Conservation (phyloP, 441 rosid species). For the Pelargonium cotyledonis region DNA sequence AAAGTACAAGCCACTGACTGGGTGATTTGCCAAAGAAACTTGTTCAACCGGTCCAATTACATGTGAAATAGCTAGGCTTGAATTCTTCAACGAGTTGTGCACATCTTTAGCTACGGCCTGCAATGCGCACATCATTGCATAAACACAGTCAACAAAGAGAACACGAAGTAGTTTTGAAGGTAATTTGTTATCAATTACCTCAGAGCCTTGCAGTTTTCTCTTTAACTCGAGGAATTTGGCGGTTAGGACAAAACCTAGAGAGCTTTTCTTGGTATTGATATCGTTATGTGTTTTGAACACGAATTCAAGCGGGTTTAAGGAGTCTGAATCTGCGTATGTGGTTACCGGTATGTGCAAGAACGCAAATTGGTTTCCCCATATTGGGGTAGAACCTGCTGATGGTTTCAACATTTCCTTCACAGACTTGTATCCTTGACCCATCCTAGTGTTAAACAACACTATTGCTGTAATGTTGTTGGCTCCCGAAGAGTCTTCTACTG, state of each 20-base stretch:
- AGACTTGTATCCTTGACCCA: constrained; percentile 30
- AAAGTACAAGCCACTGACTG: constrained; percentile 39
- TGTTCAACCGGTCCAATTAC: constrained; percentile 38
- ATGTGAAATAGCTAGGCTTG: constrained; percentile 38
- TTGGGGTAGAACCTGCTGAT: constrained; percentile 12
- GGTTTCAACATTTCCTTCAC: constrained; percentile 42
- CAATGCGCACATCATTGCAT: background rate
- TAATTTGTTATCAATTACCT: constrained; percentile 22
- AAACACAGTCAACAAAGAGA: no score
- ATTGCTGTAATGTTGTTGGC: constrained; percentile 26
- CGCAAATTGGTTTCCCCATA: constrained; percentile 44
- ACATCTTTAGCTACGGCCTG: constrained; percentile 32
- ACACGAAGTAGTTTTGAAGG: background rate
- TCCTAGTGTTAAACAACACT: constrained; percentile 40
- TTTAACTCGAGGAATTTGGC: constrained; percentile 26
- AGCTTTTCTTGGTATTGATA: constrained; percentile 29
- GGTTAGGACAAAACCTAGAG: constrained; percentile 27
- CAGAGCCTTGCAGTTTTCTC: constrained; percentile 33
- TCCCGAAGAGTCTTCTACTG: constrained; percentile 9
- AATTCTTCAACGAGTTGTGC: constrained; percentile 24
- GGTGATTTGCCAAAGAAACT: constrained; percentile 38
- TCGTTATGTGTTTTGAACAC: constrained; percentile 24
- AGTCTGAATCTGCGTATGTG: constrained; percentile 6
- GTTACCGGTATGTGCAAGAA: constrained; percentile 37
- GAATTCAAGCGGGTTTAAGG: constrained; percentile 33